Percentiles rank a stretch among this genome's conserved stretches.
Conservation (phyloP, 2,329 filamentous ascomycete genomes). For the Ceratocystis destructans region DNA sequence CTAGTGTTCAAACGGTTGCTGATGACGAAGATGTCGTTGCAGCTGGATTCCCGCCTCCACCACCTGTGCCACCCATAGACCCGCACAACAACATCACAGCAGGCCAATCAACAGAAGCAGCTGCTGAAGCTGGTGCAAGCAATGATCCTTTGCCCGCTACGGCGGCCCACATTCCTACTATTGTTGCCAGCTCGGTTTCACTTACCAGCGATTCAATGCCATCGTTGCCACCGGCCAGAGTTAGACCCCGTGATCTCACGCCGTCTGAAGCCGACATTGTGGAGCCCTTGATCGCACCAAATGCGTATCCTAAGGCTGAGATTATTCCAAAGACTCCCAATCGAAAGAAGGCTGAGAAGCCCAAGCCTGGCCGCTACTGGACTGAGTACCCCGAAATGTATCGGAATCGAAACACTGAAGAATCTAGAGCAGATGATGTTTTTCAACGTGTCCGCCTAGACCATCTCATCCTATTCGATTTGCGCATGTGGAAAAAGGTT, state of each 20-base stretch:
- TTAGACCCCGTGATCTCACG: conserved; percentile 47
- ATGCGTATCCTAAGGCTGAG: conserved; percentile 50
- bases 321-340: conserved; percentile 69
- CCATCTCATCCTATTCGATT: conserved; percentile 86
- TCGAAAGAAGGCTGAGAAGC: conserved; percentile 29
- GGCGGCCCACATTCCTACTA: conserved; percentile 49
- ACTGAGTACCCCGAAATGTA: conserved; percentile 64
- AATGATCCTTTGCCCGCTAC: conserved; percentile 27
- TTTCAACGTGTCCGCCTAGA: conserved; percentile 82
- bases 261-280: conserved; percentile 61
- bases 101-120: conserved; percentile 23
- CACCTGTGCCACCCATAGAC: conserved; percentile 50
- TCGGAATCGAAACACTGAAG: conserved; percentile 46
- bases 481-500: conserved; percentile 92
- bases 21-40: conserved; percentile 38
- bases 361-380: conserved; percentile 66
- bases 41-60: conserved; percentile 56
- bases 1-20: background rate
- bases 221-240: conserved; percentile 27
- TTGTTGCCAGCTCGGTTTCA: conserved; percentile 34
- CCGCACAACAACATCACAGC: conserved; percentile 29
- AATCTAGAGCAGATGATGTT: conserved; percentile 68
- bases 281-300: conserved; percentile 51
- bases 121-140: background rate
- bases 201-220: conserved; percentile 20